Percentiles rank a stretch among this genome's conserved stretches.
These are phyloP conservation scores for Monosporozyma servazzii DNA, from an alignment of 805 yeast species.

Conservation along the genomic window DNA sequence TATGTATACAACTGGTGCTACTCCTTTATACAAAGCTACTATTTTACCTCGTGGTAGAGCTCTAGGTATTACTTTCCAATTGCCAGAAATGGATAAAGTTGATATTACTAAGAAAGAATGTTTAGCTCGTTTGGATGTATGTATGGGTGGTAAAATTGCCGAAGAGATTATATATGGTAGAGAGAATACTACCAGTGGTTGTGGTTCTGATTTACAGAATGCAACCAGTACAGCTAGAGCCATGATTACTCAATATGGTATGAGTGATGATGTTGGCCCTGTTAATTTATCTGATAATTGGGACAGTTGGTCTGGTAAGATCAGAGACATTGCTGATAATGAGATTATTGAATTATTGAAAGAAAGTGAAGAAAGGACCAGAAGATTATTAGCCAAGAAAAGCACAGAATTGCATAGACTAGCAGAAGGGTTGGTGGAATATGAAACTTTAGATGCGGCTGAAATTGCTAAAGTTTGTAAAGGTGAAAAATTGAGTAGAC, in stretches of 20 bases:
- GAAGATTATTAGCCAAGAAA: conserved; percentile 52
- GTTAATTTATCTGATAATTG: conserved; percentile 81
- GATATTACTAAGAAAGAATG: conserved; percentile 88
- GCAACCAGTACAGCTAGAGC: conserved; percentile 93
- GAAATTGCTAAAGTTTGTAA: conserved; percentile 81
- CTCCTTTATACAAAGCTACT: conserved; percentile 93
- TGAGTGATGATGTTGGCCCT: conserved; percentile 92
- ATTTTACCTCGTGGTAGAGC: conserved; percentile 96
- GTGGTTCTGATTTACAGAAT: conserved; percentile 79
- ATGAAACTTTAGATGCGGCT: conserved; percentile 84
- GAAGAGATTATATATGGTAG: conserved; percentile 88
- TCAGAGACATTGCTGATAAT: conserved; percentile 84
- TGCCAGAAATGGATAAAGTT: conserved; percentile 96
- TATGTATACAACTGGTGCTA: conserved; percentile 86
- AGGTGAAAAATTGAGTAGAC: conserved; percentile 67
- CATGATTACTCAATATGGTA: conserved; percentile 95
- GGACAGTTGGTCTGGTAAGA: conserved; percentile 88
- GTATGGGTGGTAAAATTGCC: conserved; percentile 98
- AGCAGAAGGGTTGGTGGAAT: conserved; percentile 89
- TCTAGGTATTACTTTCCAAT: conserved; percentile 90
- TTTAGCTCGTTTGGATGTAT: conserved; percentile 84
- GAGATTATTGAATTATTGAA: conserved; percentile 74
- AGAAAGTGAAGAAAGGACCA: conserved; percentile 71
- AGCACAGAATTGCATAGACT: conserved; percentile 68
- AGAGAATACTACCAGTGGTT: conserved; percentile 90